A percentile compares a stretch with the other conserved stretches of the same genome.
phyloP scores from a whole-genome alignment of 306 rosid genomes.

The Cercis canadensis region DNA sequence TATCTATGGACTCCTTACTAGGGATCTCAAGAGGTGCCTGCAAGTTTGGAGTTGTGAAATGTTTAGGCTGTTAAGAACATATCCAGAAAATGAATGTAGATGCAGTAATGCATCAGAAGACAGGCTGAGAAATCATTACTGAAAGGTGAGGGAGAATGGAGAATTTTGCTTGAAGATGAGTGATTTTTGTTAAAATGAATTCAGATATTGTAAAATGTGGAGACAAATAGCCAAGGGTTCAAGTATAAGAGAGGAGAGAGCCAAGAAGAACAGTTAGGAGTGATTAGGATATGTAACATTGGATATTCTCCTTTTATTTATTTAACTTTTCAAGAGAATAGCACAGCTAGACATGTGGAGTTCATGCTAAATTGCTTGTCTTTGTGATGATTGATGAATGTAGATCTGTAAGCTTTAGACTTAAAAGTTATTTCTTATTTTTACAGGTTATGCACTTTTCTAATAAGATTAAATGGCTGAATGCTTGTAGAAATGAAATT shows the following conservation, averaged over 20 bases:
- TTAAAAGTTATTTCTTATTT: background rate
- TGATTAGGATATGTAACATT: background rate
- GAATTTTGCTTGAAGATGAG: background rate
- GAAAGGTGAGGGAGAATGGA: background rate
- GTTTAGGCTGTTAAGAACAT: background rate
- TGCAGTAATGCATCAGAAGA: conserved; percentile 2
- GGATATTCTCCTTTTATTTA: too few relatives aligned
- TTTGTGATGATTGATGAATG: too few relatives aligned
- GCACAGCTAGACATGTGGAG: too few relatives aligned
- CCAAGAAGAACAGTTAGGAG: background rate
- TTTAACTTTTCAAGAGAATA: too few relatives aligned
- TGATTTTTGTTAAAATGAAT: background rate
- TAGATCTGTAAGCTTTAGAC: background rate
- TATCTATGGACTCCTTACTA: background rate
- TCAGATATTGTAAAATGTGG: background rate
- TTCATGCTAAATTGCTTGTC: too few relatives aligned
- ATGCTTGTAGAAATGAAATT: background rate
- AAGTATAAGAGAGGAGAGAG: conserved; percentile 2
- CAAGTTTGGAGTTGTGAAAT: conserved; percentile 11
- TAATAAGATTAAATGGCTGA: background rate
- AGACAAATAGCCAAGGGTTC: background rate
- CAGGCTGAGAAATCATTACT: conserved; percentile 5
- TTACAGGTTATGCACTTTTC: background rate
- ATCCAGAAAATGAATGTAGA: background rate
- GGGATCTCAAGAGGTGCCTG: background rate